Base-by-base conservation (phyloP, 2,329 filamentous ascomycete species). In the Hypoxylon sp. region DNA sequence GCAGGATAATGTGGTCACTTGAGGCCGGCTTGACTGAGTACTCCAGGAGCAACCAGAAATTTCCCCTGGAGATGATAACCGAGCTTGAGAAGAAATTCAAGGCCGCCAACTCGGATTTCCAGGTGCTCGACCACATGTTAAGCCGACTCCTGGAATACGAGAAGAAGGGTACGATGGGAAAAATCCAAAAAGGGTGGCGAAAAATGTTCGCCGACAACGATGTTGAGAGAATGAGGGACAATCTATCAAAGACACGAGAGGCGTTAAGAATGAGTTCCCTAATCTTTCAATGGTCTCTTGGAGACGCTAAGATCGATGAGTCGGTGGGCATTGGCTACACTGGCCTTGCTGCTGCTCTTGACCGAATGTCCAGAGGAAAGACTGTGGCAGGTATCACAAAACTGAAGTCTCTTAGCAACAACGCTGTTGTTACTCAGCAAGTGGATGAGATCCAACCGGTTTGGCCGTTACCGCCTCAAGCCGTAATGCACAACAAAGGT, bases 241-340 rank as follows among this genome's bases (percentile, higher is more conserved):
- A 86, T 10, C 80, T 92, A 7, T 81, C 80, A 9, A 87, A 84
- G 75, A 89, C 86, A 11, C 84, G 86, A 9, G 89, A 91, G 71
- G 84, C 87, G 1, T 78, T 92, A 52, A 86, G 85, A 71, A 88
- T 91, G 82, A 90, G 87, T 73, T 85, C 87, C 6, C 82, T 89
- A 48, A 85, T 90, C 72, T 88, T 91, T 76, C 85, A 90, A 70
- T 91, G 89, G 88, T 87, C 85, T 19, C 80, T 91, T 2, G 88
- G 88, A 7, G 83, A 83, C 30, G 82, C 83, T 19, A 87, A 85
- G 74, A 85, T 86, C 14, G 88, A 90, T 70, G 84, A 85, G 14
- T 84, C 87, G 11, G 83, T 87, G 45, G 88, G 89, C 17, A 90
- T 91, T 49, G 90, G 90, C 46, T 92, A 90, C 74, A 89, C 89